A percentile compares a stretch with the other conserved stretches of the same genome.
These are phyloP conservation scores for Botrytis paeoniae DNA, from an alignment of 2,329 filamentous ascomycete genomes.

Conservation along the genomic window DNA sequence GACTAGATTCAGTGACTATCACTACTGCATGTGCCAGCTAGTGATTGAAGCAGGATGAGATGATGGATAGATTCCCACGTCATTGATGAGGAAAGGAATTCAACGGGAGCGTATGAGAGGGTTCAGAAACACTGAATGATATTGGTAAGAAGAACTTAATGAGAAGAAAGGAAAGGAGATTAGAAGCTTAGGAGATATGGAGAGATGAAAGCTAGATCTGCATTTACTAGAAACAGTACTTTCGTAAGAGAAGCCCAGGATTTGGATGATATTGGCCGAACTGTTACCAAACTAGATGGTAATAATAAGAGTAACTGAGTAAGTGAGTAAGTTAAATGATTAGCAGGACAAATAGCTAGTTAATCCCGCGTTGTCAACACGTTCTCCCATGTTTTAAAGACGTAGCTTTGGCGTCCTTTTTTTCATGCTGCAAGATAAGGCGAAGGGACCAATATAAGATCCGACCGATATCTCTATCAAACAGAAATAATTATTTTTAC, in stretches of 20 bases:
- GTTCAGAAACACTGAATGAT: not conserved
- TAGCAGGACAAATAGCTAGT: constrained; percentile 5
- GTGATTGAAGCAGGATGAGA: constrained; percentile 36
- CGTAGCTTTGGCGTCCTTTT: not conserved
- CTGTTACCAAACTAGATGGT: not conserved
- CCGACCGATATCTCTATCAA: constrained; percentile 11
- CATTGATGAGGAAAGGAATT: constrained; percentile 32
- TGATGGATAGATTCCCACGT: constrained; percentile 32
- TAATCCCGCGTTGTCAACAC: constrained; percentile 8
- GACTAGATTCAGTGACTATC: constrained; percentile 29
- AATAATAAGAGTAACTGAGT: not conserved
- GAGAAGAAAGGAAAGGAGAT: constrained; percentile 6
- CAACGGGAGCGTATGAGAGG: not conserved
- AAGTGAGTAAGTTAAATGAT: not conserved
- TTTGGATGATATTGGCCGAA: constrained; percentile 3
- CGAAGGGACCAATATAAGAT: constrained; percentile 17
- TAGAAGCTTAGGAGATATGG: constrained; percentile 1
- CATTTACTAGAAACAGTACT: constrained; percentile 16
- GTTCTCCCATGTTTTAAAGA: constrained; percentile 3
- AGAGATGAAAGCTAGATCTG: constrained; percentile 23
- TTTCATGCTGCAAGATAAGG: not conserved
- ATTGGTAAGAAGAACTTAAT: constrained; percentile 1
- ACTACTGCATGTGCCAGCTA: constrained; percentile 30
- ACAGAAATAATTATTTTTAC: constrained; percentile 19
- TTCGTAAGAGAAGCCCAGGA: not conserved